phyloP scores from a whole-genome alignment of 371 early-diverging fungal genomes.

The Mucor mucedo region DNA sequence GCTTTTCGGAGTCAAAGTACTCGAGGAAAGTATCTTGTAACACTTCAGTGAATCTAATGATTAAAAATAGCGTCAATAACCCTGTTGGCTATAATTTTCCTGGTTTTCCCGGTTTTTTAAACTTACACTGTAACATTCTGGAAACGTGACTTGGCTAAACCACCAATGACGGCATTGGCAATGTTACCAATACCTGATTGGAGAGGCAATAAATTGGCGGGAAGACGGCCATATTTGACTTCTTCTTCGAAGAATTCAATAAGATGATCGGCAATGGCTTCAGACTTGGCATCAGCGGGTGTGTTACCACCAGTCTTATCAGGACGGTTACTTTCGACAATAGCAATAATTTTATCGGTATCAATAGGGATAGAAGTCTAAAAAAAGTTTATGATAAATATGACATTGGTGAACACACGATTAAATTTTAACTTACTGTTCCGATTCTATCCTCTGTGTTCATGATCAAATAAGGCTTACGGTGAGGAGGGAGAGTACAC shows the following conservation, averaged over 20 bases:
- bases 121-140: conserved; percentile 59
- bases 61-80: conserved; percentile 4
- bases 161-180: conserved; percentile 61
- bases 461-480: conserved; percentile 57
- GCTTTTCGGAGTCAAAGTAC: conserved; percentile 57
- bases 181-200: conserved; percentile 65
- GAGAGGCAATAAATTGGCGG: conserved; percentile 50
- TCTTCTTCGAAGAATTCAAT: conserved; percentile 60
- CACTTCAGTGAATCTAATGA: conserved; percentile 52
- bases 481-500: conserved; percentile 49
- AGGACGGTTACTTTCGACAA: conserved; percentile 53
- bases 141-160: conserved; percentile 54
- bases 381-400: conserved; percentile 1
- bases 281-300: conserved; percentile 48
- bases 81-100: conserved; percentile 2
- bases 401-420: not conserved
- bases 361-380: conserved; percentile 58
- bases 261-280: conserved; percentile 53
- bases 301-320: conserved; percentile 54
- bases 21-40: conserved; percentile 60
- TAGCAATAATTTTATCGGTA: conserved; percentile 53
- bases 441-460: conserved; percentile 57
- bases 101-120: not conserved
- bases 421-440: conserved; percentile 33
- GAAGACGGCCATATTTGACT: conserved; percentile 57